Percentiles rank a stretch among this genome's conserved stretches.
phyloP scores from a whole-genome alignment of 768 basidiomycete species.

The Plicaturopsis crispa region DNA sequence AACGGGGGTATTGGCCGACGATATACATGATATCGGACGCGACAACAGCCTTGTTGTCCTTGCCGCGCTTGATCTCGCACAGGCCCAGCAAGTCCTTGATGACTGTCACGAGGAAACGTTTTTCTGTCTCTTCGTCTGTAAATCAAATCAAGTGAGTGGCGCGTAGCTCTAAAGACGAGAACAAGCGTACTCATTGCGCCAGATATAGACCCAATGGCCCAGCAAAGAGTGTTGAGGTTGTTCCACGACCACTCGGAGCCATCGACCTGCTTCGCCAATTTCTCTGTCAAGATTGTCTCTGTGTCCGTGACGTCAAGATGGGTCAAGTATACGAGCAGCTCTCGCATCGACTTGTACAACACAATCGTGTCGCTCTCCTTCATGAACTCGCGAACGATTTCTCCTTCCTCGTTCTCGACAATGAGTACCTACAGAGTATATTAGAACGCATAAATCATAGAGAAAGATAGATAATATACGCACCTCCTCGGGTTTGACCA shows the following conservation, averaged over 20 bases:
- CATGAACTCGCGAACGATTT: slow-evolving; percentile 99
- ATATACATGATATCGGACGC: slow-evolving; percentile 98
- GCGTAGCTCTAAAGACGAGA: neutral
- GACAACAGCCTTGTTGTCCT: slow-evolving; percentile 99
- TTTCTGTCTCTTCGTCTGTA: slow-evolving; percentile 96
- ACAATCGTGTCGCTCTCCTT: slow-evolving; percentile 98
- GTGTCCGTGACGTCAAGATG: slow-evolving; percentile 95
- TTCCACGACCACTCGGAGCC: slow-evolving; percentile 99
- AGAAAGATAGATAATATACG: slow-evolving; percentile 11
- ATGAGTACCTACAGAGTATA: slow-evolving; percentile 71
- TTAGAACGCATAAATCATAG: slow-evolving; percentile 5
- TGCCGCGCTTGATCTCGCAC: slow-evolving; percentile 97
- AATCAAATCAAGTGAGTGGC: neutral
- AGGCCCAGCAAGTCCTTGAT: slow-evolving; percentile 98
- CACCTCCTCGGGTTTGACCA: slow-evolving; percentile 99
- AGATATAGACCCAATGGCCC: slow-evolving; percentile 99
- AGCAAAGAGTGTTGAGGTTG: slow-evolving; percentile 96
- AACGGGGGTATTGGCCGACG: slow-evolving; percentile 98
- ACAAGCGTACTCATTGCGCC: slow-evolving; percentile 90
- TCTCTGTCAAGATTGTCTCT: slow-evolving; percentile 95
- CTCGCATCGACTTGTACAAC: slow-evolving; percentile 97
- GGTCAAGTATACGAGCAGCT: slow-evolving; percentile 94
- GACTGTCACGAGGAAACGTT: slow-evolving; percentile 96
- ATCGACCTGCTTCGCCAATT: slow-evolving; percentile 94
- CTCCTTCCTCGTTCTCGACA: slow-evolving; percentile 98